These are phyloP conservation scores for Magnolia officinalis DNA, from an alignment of 164 flowering plant genomes.

Conservation along the genomic window DNA sequence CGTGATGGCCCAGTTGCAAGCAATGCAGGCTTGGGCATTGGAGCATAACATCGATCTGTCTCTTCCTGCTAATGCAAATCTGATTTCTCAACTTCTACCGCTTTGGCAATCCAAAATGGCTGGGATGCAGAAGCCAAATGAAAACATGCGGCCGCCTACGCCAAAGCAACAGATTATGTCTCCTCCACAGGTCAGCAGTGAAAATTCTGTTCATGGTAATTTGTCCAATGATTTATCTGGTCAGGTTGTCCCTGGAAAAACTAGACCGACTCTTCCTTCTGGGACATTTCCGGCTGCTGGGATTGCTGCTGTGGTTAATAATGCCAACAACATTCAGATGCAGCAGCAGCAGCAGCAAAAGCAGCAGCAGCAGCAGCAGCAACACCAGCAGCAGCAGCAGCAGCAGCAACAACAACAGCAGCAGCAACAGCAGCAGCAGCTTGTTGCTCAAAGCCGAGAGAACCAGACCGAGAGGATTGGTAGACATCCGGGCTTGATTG, in stretches of 20 bases:
- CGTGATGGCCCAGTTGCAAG: slow-evolving; percentile 74
- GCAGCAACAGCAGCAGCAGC: slow-evolving; percentile 27
- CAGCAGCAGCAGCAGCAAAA: neutral
- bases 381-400: no score
- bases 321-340: slow-evolving; percentile 34
- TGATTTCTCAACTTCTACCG: slow-evolving; percentile 74
- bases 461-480: slow-evolving; percentile 33
- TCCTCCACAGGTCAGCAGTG: slow-evolving; percentile 57
- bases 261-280: slow-evolving; percentile 45
- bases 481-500: slow-evolving; percentile 39
- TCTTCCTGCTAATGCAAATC: slow-evolving; percentile 67
- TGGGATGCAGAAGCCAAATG: slow-evolving; percentile 63
- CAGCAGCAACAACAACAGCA: no score
- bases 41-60: slow-evolving; percentile 87
- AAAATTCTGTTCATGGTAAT: slow-evolving; percentile 62
- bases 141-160: slow-evolving; percentile 35
- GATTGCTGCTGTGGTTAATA: slow-evolving; percentile 26
- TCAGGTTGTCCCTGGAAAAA: slow-evolving; percentile 58
- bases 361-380: no score
- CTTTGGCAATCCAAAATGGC: slow-evolving; percentile 68
- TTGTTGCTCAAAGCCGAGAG: slow-evolving; percentile 45
- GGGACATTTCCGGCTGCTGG: slow-evolving; percentile 42
- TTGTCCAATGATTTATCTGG: slow-evolving; percentile 70
- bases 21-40: slow-evolving; percentile 75
- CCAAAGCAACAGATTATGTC: slow-evolving; percentile 51